These are phyloP conservation scores for Cladosporium sp. DNA, from an alignment of 2,329 filamentous ascomycete genomes.

Conservation along the genomic window DNA sequence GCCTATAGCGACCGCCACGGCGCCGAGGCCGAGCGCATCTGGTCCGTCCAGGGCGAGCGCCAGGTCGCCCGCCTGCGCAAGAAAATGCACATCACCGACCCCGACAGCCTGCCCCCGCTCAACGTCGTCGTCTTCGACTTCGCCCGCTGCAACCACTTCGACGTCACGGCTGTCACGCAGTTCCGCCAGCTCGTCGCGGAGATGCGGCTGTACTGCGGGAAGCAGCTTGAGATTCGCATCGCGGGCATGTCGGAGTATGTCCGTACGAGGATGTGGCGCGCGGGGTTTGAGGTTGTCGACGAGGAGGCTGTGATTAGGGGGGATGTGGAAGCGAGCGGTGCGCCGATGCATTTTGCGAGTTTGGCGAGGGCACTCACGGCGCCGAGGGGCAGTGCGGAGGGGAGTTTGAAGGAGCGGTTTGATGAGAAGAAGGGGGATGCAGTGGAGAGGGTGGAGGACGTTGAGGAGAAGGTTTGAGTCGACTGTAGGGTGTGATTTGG, in stretches of 20 bases:
- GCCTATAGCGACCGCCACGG: conserved; percentile 33
- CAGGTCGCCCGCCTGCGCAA: conserved; percentile 43
- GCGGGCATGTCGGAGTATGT: conserved; percentile 43
- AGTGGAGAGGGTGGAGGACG: conserved; percentile 1
- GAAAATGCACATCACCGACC: conserved; percentile 31
- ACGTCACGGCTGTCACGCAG: conserved; percentile 48
- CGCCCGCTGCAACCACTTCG: conserved; percentile 46
- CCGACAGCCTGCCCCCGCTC: conserved; percentile 33
- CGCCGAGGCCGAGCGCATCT: conserved; percentile 41
- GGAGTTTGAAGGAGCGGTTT: neutral
- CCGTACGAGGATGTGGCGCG: conserved; percentile 18
- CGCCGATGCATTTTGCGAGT: neutral
- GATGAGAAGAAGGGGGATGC: conserved; percentile 6
- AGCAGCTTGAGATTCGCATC: conserved; percentile 43
- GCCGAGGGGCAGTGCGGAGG: neutral
- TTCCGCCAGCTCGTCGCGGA: conserved; percentile 45
- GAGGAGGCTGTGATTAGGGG: conserved; percentile 11
- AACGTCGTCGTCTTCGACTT: conserved; percentile 49
- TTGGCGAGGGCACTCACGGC: neutral
- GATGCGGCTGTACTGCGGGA: conserved; percentile 45
- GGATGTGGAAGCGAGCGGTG: neutral
- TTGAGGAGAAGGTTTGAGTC: conserved; percentile 4
- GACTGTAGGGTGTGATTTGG: too few species aligned
- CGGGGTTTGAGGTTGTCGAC: conserved; percentile 17
- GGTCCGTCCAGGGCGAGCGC: conserved; percentile 49